A percentile compares a stretch with the other conserved stretches of the same genome.
These are phyloP conservation scores for Fistulinella prunicolor DNA, from an alignment of 768 basidiomycete genomes.

Conservation along the genomic window DNA sequence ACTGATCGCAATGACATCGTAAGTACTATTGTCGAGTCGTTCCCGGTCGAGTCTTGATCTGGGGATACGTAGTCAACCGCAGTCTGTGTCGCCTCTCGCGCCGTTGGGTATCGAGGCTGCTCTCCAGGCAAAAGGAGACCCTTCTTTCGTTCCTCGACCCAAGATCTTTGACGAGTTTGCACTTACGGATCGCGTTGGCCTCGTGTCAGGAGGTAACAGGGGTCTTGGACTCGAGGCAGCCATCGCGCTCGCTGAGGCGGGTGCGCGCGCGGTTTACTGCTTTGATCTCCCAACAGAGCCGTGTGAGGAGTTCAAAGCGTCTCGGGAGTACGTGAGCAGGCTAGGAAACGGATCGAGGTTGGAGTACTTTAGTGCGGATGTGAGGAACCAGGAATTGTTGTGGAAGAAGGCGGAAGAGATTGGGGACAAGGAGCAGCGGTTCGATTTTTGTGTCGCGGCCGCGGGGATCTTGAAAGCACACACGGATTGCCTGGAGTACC, in stretches of 20 bases:
- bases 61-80: constrained; percentile 19
- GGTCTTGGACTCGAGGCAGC: constrained; percentile 86
- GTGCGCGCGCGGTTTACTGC: constrained; percentile 67
- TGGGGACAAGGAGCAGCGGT: constrained; percentile 61
- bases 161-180: constrained; percentile 62
- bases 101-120: constrained; percentile 66
- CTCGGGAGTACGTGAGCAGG: constrained; percentile 48
- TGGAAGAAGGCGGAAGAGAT: constrained; percentile 60
- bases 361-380: constrained; percentile 66
- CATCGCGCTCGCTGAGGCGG: constrained; percentile 67
- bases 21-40: neutral
- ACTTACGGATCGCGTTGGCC: constrained; percentile 52
- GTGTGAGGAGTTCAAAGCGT: constrained; percentile 55
- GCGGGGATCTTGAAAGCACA: constrained; percentile 66
- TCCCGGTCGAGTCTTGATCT: neutral
- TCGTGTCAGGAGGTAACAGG: constrained; percentile 63
- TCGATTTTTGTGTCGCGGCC: constrained; percentile 77
- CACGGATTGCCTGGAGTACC: constrained; percentile 63
- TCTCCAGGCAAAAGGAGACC: constrained; percentile 39
- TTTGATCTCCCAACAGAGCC: constrained; percentile 58
- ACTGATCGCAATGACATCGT: constrained; percentile 18
- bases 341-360: constrained; percentile 42
- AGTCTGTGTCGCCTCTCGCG: constrained; percentile 52
- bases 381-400: constrained; percentile 56
- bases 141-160: constrained; percentile 34